Base-by-base conservation (phyloP, 2,329 filamentous ascomycete species). In the Fonsecaea pugnacius region DNA sequence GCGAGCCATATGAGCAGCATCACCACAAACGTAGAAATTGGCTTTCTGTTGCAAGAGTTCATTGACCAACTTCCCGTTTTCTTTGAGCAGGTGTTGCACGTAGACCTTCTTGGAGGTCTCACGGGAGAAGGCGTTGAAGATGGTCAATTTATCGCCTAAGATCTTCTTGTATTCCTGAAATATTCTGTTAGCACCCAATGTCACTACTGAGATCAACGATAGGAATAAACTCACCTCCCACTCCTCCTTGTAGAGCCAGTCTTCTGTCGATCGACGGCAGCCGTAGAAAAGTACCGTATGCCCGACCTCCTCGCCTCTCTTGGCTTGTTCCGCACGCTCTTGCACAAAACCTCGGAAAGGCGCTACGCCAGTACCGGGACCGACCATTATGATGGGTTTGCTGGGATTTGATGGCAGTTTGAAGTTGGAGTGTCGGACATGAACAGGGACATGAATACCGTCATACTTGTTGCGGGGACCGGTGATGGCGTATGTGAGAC, bases 391-490 rank as follows among this genome's bases (percentile, higher is more conserved):
- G 72, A 99, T 83, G 33, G 95, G 95, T 80, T 96, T 96, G 55
- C 90, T 87, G 3, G 95, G 92, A 73, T 99, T 93, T 16, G 95
- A 97, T 8, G 95, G 95, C 33, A 99, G 87, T 83, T 98, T 98
- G 87, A 99, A 99, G 83, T 98, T 99, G 69, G 95, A 98, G 80
- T 97, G 94, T 69, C 95, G 91, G 65, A 99, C 88, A 75, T 99
- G 95, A 14, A 99, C 91, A 2, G 95, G 95, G 27, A 98, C 89
- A 74, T 96, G 93, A 66, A 97, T 89, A 66, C 94, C 94, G 73
- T 96, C 91, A 78, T 98, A 99, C 80, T 96, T 98, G 84, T 96
- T 96, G 73, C 95, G 87, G 16, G 95, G 95, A 12, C 95, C 95
- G 55, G 80, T 89, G 71, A 98, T 90, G 63, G 92, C 85, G 78